Evolutionary conservation across 805 yeast species (phyloP), one percentile per base, ranked within the genome.

Genomic region (Barnettozyma botsteinii): DNA sequence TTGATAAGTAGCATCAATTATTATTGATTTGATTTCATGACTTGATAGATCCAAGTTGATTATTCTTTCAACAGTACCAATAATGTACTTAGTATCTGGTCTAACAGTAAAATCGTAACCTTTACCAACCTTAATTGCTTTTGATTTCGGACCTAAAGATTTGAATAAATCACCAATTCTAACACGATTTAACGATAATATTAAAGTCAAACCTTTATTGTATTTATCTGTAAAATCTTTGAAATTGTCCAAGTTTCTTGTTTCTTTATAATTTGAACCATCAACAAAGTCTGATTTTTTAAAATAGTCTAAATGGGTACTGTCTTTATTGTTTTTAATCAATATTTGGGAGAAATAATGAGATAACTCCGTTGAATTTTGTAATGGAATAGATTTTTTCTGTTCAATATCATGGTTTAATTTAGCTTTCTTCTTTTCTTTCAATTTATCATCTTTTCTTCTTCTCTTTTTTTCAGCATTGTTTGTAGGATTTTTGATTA

Each of bases 161-260:
- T 95, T 73, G 55, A 75, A 81, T 3, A 87, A 71, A 52, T 89
- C 96, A 53, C 96, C 91, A 2, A 87, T 93, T 49, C 97, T 72
- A 19, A 87, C 66, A 10, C 95, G 93, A 0, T 95, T 85, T 68
- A 83, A 73, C 1, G 89, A 81, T 60, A 47, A 77, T 57, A 61
- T 72, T 65, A 66, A 51, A 1, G 70, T 62, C n/a, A 61, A 52
- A 22, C 72, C 62, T 48, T 58, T 68, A 53, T 81, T 74, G 44
- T 69, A 74, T 28, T 63, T 59, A 28, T 66, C 65, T 24, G 86
- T 61, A 55, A 78, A 88, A 18, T 62, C 64, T 3, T 73, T 60
- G 40, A 84, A 65, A 47, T 79, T 76, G 2, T 70, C 77, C 43
- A 85, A 59, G 27, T 56, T 69, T 46, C 95, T 69, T 7, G 64